Evolutionary conservation across 2,329 filamentous ascomycete species (phyloP), one percentile per base, ranked within the genome.

Genomic region (Colletotrichum abscissum): DNA sequence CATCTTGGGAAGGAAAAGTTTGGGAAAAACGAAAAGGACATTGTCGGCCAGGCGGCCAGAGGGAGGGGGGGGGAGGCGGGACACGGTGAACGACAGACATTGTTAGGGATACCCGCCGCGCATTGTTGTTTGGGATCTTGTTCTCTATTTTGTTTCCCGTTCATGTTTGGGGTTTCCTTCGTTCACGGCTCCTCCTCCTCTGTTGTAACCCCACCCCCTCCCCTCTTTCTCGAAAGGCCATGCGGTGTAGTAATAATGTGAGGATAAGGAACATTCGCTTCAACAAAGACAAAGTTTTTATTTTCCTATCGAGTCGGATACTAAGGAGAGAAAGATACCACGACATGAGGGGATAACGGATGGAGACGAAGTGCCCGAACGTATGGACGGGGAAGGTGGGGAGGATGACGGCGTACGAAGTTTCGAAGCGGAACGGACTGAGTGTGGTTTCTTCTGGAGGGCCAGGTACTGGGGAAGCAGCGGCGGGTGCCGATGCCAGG

Each of bases 61-160:
- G 26, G 26, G 33, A 8, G 9, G 30, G 30, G 30, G 30, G 69
- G 42, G 33, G 64, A 30, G 28, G 28, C 28, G 60, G 55, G 26
- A 33, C 28, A 69, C 66, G 68, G 67, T 62, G 57, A 66, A 72
- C 22, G 67, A 67, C 56, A 63, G 71, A 63, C 62, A 72, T 74
- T 74, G 26, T 59, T 71, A 63, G 67, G 72, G 64, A 74, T 74
- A 74, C 72, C 72, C 72, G 69, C 58, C 59, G 42, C 56, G 64
- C 64, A 73, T 65, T 73, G 16, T 64, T 30, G 28, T 54, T 56
- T 57, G 19, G 22, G 12, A 11, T 54, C 22, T 42, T 22, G 7
- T 68, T 52, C 35, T 56, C 14, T 19, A 12, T 73, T 75, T 74
- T 75, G 74, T 70, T 74, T 67, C 73, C 75, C 70, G 42, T 66